phyloP scores from a whole-genome alignment of 495 filamentous ascomycete genomes.

The Penicillium samsonianum region DNA sequence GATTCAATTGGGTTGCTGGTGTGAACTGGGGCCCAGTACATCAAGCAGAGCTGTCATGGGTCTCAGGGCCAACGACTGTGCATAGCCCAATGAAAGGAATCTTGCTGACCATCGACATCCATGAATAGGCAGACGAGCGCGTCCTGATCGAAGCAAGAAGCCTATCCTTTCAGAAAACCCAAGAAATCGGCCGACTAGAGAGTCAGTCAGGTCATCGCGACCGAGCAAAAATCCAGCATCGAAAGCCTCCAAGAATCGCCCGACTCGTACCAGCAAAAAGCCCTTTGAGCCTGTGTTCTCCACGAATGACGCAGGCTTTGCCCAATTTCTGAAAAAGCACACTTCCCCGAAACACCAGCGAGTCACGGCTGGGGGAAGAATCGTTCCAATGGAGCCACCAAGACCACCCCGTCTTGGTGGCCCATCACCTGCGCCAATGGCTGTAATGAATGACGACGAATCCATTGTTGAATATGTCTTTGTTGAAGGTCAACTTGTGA shows the following conservation, averaged over 20 bases:
- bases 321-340: constrained; percentile 58
- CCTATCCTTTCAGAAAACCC: constrained; percentile 5
- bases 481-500: neutral
- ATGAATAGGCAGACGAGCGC: constrained; percentile 16
- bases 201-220: constrained; percentile 4
- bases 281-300: constrained; percentile 20
- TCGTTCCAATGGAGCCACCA: constrained; percentile 53
- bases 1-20: neutral
- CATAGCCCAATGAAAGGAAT: neutral
- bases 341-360: constrained; percentile 60
- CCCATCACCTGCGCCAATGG: neutral
- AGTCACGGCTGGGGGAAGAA: constrained; percentile 65
- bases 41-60: constrained; percentile 2
- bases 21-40: neutral
- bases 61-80: neutral
- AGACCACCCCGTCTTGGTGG: constrained; percentile 24
- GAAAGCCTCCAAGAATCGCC: neutral
- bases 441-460: neutral
- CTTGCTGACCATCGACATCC: constrained; percentile 3
- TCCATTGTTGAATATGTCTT: neutral
- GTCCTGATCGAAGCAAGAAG: constrained; percentile 1
- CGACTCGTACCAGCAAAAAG: constrained; percentile 26
- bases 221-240: constrained; percentile 2
- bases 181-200: constrained; percentile 8
- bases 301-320: constrained; percentile 45